Base-by-base conservation (phyloP, 1,284 basidiomycete genomes). In the Ceratobasidium sp. region DNA sequence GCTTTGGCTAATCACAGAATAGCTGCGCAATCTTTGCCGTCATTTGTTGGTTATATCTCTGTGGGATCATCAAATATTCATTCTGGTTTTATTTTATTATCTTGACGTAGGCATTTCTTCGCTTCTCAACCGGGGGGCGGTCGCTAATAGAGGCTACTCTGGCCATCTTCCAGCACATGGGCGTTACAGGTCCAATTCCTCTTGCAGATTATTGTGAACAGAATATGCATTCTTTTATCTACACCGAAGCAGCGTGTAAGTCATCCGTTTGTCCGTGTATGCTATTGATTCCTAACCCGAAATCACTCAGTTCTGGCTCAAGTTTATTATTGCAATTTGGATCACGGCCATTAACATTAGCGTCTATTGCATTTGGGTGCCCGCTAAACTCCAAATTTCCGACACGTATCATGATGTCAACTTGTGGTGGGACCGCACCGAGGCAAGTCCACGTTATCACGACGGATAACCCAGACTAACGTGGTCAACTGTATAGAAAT, bases 1-100 rank as follows among this genome's bases (percentile, higher is more conserved):
- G 13, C 45, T 67, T 29, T 49, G 42, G 13, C 35, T 32, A 13
- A 15, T 15, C 34, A 4, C 34, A 3, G 55, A 3, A 20, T 8
- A 65, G 67, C 25, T 70, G 67, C 52, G 8, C 34, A 20, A 38
- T 58, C n/a, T 73, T 71, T 20, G 34, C 65, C 12, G 38, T 70
- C 27, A 60, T 73, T 17, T 73, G 73, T 47, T 73, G 68, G 64
- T 58, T 72, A 2, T 73, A 70, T 40, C 43, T 73, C 7, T 54
- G 70, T 42, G 70, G 58, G 0, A 58, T 64, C 6, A 72, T 72
- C 42, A 27, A 60, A 3, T 71, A 71, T 52, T 69, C 68, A 15
- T 72, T 72, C 47, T 31, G 45, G 20, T 72, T 72, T 54, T 73
- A 68, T 62, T 70, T 73, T 29, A 57, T 40, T n/a, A 72, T 72